Percentiles rank a stretch among this genome's conserved stretches.
These are phyloP conservation scores for Hippophae tibetana DNA, from an alignment of 306 rosid genomes.

Conservation along the genomic window DNA sequence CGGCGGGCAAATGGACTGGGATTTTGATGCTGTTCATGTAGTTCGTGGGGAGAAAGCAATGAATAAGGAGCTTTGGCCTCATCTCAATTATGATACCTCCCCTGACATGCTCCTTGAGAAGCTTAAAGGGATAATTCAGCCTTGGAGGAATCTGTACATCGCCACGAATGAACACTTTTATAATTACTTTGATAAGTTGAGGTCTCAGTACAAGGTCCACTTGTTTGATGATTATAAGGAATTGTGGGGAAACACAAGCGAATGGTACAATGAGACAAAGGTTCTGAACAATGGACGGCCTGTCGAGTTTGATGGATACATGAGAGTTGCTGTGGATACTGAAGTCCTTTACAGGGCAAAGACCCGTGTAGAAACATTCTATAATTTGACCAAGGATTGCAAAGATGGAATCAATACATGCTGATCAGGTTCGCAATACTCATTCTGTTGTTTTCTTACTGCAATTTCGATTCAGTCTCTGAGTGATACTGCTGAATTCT, in stretches of 20 bases:
- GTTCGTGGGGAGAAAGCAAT: slow-evolving; percentile 90
- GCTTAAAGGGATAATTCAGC: slow-evolving; percentile 72
- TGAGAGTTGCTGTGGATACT: slow-evolving; percentile 97
- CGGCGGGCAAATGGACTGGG: slow-evolving; percentile 93
- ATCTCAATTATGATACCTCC: slow-evolving; percentile 74
- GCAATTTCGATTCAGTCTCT: slow-evolving; percentile 22
- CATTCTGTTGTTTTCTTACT: slow-evolving; percentile 19
- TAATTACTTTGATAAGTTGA: slow-evolving; percentile 84
- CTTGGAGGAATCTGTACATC: slow-evolving; percentile 75
- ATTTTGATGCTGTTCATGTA: slow-evolving; percentile 85
- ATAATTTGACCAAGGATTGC: slow-evolving; percentile 85
- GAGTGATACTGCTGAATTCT: slow-evolving; percentile 28
- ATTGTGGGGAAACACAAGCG: slow-evolving; percentile 78
- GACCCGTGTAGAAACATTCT: slow-evolving; percentile 80
- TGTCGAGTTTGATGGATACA: slow-evolving; percentile 95
- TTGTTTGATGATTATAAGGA: slow-evolving; percentile 91
- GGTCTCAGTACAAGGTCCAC: slow-evolving; percentile 80
- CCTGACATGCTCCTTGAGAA: slow-evolving; percentile 61
- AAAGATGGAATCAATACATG: slow-evolving; percentile 94
- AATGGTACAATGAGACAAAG: slow-evolving; percentile 82
- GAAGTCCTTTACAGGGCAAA: slow-evolving; percentile 88
- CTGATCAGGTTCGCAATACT: slow-evolving; percentile 37
- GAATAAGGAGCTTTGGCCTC: slow-evolving; percentile 88
- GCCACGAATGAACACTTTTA: slow-evolving; percentile 92
- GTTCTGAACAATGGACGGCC: slow-evolving; percentile 61